Base-by-base conservation (phyloP, 1,284 basidiomycete genomes). In the Nidula niveotomentosa region DNA sequence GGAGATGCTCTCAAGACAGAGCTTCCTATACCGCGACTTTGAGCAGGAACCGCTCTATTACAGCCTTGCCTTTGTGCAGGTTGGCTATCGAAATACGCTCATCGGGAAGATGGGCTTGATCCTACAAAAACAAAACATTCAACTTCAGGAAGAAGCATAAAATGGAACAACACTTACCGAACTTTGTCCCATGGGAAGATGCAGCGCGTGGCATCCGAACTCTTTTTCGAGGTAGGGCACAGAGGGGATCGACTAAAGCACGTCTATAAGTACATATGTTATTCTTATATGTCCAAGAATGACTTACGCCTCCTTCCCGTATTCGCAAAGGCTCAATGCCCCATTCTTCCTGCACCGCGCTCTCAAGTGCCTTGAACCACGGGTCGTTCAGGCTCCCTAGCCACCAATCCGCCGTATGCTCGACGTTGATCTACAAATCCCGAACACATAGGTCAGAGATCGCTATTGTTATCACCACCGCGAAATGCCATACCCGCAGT, bases 391-490 rank as follows among this genome's bases (percentile, higher is more conserved):
- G 79, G 49, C 90, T 85, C 0, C 95, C 94, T 1, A 98, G 78
- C 96, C 96, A 99, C 95, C 96, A 99, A 64, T 95, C 90, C 0
- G 94, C 95, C 1, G 84, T 88, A 59, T 94, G 91, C 48, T 91
- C 87, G 49, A 98, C 85, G 33, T 76, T 78, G 49, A 96, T 78
- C 90, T 94, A 58, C 18, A 56, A 34, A 41, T 34, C 36, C 13
- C 18, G 15, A 45, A 36, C 12, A 53, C 43, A 15, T 10, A 41
- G 13, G 9, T 44, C 18, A 47, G 13, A n/a, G 13, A 12, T 13
- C n/a, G 30, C 13, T 39, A 41, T 44, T 51, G 30, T 17, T 15
- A 9, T 34, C 46, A 23, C 2, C 7, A 13, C 9, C 13, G 15
- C 13, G 30, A 23, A 18, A 9, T 30, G 48, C 53, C 23, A 70